Base-by-base conservation (phyloP, 768 basidiomycete genomes). In the Saitozyma podzolica region DNA sequence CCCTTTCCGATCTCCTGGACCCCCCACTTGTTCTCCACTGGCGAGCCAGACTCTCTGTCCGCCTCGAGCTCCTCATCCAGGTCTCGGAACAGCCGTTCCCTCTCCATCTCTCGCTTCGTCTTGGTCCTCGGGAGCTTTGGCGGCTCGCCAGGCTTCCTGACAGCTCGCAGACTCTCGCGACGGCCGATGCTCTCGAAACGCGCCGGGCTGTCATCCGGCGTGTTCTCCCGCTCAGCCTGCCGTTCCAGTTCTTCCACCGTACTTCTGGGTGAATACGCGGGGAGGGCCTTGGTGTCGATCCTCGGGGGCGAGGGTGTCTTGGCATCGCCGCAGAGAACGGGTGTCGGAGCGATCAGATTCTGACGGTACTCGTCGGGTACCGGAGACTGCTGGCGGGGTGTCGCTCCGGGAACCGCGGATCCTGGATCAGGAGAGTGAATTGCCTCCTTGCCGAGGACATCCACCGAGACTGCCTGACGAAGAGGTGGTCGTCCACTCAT, bases 1-100 rank as follows among this genome's bases (percentile, higher is more conserved):
- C 73, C 76, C 9, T 48, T 65, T 0, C 78, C 78, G 49, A 79
- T 76, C 51, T 73, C 67, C 62, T 71, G 73, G 6, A 79, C 73
- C 11, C 68, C 61, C 29, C 54, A 59, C 20, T 41, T 20, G 9
- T 51, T 47, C 14, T 64, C 59, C 20, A 62, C 20, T 5, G 55
- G 51, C 54, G 51, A 50, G 43, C 57, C 52, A 9, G 49, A 42
- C 19, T 48, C 53, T 16, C 66, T 58, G 41, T 74, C 69, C 40
- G 58, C 67, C 54, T 74, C 73, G n/a, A 76, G 57, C 51, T 79
- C 74, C 54, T 75, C 76, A 41, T 77, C 78, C 8, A 79, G 63
- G 59, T 71, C 56, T 14, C 62, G 64, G 62, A 79, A 75, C 41
- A 79, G 54, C 56, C 67, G 62, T 53, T 79, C 76, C 17, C 78